Evolutionary conservation across 2,329 filamentous ascomycete genomes (phyloP).

Genomic region (Beauveria pseudobassiana): DNA sequence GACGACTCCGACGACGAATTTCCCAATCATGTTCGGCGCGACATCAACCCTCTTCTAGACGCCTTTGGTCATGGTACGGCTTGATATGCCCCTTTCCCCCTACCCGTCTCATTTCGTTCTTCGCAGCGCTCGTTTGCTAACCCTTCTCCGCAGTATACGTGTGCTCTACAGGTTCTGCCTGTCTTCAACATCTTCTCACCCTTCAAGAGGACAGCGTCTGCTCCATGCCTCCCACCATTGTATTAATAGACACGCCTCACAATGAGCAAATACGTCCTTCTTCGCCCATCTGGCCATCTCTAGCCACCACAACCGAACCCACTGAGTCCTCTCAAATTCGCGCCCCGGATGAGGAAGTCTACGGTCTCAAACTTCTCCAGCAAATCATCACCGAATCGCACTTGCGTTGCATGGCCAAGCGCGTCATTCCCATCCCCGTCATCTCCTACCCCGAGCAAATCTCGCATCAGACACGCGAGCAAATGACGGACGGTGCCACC

Average conservation of each 20-base stretch:
- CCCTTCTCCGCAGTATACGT: conserved; percentile 38
- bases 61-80: conserved; percentile 47
- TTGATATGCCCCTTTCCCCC: conserved; percentile 13
- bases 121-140: conserved; percentile 13
- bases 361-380: conserved; percentile 47
- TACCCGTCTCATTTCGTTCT: neutral
- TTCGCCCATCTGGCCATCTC: conserved; percentile 4
- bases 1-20: conserved; percentile 16
- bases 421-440: conserved; percentile 49
- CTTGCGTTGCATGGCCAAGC: conserved; percentile 46
- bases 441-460: conserved; percentile 32
- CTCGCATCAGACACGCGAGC: conserved; percentile 21
- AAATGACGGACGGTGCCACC: conserved; percentile 30
- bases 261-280: conserved; percentile 33
- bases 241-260: conserved; percentile 49
- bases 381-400: conserved; percentile 52
- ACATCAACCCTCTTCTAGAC: conserved; percentile 42
- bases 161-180: conserved; percentile 45
- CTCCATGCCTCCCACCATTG: conserved; percentile 48
- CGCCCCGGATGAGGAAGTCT: conserved; percentile 41
- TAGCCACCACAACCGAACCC: conserved; percentile 34
- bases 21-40: conserved; percentile 35
- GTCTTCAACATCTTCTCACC: conserved; percentile 44
- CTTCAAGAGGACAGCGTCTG: conserved; percentile 45
- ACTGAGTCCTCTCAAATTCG: conserved; percentile 32